Percentiles rank a stretch among this genome's conserved stretches.
phyloP scores from a whole-genome alignment of 1,139 yeast species.

The Yamadazyma spencermartinsiae region DNA sequence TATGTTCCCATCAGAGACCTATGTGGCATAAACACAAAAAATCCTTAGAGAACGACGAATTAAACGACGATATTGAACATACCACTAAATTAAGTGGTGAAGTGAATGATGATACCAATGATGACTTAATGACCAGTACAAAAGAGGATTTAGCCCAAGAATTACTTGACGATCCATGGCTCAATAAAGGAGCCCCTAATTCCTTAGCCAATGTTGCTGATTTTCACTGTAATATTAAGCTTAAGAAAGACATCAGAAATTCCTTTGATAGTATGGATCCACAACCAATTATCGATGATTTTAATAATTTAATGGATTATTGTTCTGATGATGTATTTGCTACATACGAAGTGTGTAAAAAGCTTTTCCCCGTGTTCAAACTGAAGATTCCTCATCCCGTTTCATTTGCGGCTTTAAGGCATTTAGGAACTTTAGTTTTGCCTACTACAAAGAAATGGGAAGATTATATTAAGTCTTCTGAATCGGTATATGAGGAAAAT shows the following conservation, averaged over 20 bases:
- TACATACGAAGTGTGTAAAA: slow-evolving; percentile 69
- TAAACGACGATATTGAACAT: slow-evolving; percentile 24
- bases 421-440: slow-evolving; percentile 71
- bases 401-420: slow-evolving; percentile 83
- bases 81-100: slow-evolving; percentile 19
- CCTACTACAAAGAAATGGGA: slow-evolving; percentile 83
- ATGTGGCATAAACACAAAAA: slow-evolving; percentile 69
- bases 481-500: slow-evolving; percentile 60
- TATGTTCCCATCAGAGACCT: slow-evolving; percentile 89
- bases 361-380: slow-evolving; percentile 68
- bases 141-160: slow-evolving; percentile 30
- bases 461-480: slow-evolving; percentile 67
- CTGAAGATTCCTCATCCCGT: slow-evolving; percentile 88
- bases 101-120: slow-evolving; percentile 12
- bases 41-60: slow-evolving; percentile 27
- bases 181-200: slow-evolving; percentile 72
- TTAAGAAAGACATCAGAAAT: slow-evolving; percentile 70
- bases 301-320: slow-evolving; percentile 65
- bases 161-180: slow-evolving; percentile 69
- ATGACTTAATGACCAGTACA: slow-evolving; percentile 10
- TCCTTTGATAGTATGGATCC: slow-evolving; percentile 59
- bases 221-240: slow-evolving; percentile 70
- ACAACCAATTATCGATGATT: slow-evolving; percentile 53
- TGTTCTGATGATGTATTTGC: slow-evolving; percentile 85
- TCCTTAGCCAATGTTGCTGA: slow-evolving; percentile 80